Evolutionary conservation across 2,329 filamentous ascomycete genomes (phyloP), one percentile per base, ranked within the genome.

Genomic region (Sordariomycetes sp.): DNA sequence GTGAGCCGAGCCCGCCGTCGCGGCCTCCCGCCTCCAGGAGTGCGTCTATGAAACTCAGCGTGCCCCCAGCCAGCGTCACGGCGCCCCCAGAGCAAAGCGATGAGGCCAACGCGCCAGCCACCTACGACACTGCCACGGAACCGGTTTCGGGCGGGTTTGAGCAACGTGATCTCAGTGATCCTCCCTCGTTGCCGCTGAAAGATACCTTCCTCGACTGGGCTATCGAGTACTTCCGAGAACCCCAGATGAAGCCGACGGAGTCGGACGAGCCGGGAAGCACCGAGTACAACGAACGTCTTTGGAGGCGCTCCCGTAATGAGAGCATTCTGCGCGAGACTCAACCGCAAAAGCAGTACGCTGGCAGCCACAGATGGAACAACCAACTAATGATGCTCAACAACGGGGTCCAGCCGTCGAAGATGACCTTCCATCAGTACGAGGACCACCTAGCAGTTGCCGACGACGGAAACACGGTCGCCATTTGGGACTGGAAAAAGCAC

Each of bases 351-450:
- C 87, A 90, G 58, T 86, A 89, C 64, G 92, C 94, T 0, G 88
- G 90, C 14, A 89, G 80, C 58, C 88, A 90, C 66, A 88, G 86
- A 65, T 99, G 94, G 93, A 92, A 90, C 65, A 87, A 88, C 61
- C 86, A 89, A 51, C 79, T 87, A 54, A 87, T 88, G 20, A 87
- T 96, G 61, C 85, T 97, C 68, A 92, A 93, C 67, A 97, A 97
- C 64, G 85, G 87, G 34, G 88, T 87, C 35, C 94, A 97, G 69
- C 93, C 94, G 0, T 84, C 87, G 62, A 95, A 92, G 74, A 89
- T 99, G 86, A 88, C 89, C 5, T 96, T 97, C 70, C 94, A 99
- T 72, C 94, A 99, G 69, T 99, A 97, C 65, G 94, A 99, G 69
- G 89, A 97, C 66, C 92, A 97, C 68, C 81, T 99, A 22, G 90